Conservation (phyloP, 1,284 basidiomycete genomes). For the Neonothopanus nambi region DNA sequence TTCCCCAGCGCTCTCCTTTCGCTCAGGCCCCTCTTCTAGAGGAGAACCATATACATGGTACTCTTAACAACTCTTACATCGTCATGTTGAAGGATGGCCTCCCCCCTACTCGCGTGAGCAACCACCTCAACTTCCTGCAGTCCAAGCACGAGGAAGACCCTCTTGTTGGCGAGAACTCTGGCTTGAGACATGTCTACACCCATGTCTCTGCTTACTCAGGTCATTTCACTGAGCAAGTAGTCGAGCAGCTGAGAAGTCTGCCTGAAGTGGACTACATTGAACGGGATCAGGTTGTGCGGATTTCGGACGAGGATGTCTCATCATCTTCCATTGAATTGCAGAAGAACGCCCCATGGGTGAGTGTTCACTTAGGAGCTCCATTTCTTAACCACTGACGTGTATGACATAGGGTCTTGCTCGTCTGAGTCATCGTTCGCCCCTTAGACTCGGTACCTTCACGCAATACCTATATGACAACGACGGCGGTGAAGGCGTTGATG, state of each 20-base stretch:
- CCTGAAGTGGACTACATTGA: conserved; percentile 96
- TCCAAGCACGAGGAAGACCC: conserved; percentile 54
- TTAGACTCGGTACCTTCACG: conserved; percentile 85
- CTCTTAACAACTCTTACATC: conserved; percentile 88
- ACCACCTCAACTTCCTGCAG: conserved; percentile 75
- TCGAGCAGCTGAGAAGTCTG: conserved; percentile 81
- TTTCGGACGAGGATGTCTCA: conserved; percentile 47
- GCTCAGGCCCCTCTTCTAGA: conserved; percentile 58
- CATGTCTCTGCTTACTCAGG: conserved; percentile 82
- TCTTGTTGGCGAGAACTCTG: conserved; percentile 46
- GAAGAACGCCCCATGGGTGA: conserved; percentile 88
- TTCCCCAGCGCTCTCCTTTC: conserved; percentile 43
- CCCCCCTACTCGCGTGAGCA: conserved; percentile 52
- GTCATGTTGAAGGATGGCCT: conserved; percentile 79
- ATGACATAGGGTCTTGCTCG: conserved; percentile 83
- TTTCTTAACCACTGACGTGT: conserved; percentile 17
- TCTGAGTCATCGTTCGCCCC: conserved; percentile 83
- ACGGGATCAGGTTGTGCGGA: conserved; percentile 86
- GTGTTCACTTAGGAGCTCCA: conserved; percentile 26
- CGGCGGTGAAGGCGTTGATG: conserved; percentile 92
- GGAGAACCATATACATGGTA: conserved; percentile 63
- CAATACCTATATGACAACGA: conserved; percentile 77
- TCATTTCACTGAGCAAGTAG: conserved; percentile 71
- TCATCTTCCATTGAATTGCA: conserved; percentile 42
- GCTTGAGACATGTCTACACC: conserved; percentile 72